These are phyloP conservation scores for Globisporangium solare DNA, from an alignment of 352 stramenopile genomes.

Conservation along the genomic window DNA sequence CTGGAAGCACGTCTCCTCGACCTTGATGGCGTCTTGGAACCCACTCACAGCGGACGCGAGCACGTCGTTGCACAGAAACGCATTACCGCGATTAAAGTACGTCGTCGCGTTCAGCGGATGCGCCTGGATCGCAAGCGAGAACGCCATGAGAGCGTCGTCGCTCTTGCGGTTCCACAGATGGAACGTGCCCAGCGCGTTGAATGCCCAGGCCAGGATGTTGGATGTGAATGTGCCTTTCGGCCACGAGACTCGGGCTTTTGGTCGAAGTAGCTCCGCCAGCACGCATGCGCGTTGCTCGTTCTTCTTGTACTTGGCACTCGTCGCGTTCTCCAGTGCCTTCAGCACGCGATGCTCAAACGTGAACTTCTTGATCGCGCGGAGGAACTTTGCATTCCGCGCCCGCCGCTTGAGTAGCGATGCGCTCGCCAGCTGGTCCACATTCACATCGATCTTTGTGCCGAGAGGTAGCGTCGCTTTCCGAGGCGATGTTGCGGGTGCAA, in stretches of 20 bases:
- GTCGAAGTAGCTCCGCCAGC: constrained; percentile 21
- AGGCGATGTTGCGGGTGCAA: not conserved
- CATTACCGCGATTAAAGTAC: constrained; percentile 54
- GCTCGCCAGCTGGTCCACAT: not conserved
- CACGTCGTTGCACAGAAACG: constrained; percentile 37
- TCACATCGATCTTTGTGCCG: no score
- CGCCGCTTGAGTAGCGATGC: not conserved
- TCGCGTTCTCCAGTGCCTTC: constrained; percentile 27
- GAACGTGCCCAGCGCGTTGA: constrained; percentile 40
- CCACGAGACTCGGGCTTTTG: constrained; percentile 19
- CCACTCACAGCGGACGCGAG: constrained; percentile 31
- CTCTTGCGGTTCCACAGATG: constrained; percentile 19
- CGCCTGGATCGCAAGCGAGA: constrained; percentile 46
- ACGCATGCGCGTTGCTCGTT: constrained; percentile 23
- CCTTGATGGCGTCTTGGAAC: constrained; percentile 46
- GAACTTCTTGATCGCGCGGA: constrained; percentile 37
- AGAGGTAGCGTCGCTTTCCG: not conserved
- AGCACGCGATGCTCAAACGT: constrained; percentile 39
- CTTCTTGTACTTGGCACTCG: constrained; percentile 32
- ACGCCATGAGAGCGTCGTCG: constrained; percentile 49
- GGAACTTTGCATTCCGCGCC: constrained; percentile 23
- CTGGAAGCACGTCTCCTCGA: constrained; percentile 28
- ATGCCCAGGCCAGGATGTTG: constrained; percentile 41
- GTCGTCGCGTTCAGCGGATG: constrained; percentile 27
- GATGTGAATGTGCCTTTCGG: constrained; percentile 38